phyloP scores from a whole-genome alignment of 2,329 filamentous ascomycete species.

The Didymella keratinophila region DNA sequence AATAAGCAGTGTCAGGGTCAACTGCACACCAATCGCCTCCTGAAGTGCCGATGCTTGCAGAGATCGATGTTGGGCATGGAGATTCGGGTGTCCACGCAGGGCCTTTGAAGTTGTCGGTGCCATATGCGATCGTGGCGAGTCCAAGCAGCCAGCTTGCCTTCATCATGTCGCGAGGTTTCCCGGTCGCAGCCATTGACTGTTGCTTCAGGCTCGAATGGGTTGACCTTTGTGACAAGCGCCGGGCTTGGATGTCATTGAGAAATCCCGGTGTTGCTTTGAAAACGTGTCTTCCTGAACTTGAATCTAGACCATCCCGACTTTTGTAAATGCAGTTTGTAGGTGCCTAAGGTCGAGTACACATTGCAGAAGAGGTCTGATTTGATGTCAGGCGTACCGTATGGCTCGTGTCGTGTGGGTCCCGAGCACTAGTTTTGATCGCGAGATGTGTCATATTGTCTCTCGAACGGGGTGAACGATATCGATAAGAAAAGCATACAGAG shows the following conservation, averaged over 20 bases:
- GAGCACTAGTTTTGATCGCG: not conserved
- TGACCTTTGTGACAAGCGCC: no score
- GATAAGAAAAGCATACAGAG: no score
- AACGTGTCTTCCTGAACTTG: not conserved
- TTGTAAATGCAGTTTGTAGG: not conserved
- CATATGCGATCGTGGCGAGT: not conserved
- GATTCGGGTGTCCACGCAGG: not conserved
- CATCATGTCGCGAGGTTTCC: not conserved
- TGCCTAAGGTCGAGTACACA: not conserved
- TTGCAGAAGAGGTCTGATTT: not conserved
- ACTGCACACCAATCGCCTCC: not conserved
- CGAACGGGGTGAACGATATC: no score
- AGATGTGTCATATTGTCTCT: not conserved
- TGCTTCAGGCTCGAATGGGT: not conserved
- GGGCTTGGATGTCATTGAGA: no score
- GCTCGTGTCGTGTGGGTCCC: not conserved
- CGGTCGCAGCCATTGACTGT: not conserved
- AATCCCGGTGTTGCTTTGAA: no score
- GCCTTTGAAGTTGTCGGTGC: not conserved
- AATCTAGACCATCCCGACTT: no score
- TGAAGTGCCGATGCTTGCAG: not conserved
- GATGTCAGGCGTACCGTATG: not conserved
- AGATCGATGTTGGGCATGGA: not conserved
- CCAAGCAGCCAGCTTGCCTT: not conserved
- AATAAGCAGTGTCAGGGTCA: not conserved